Conservation (phyloP, 176 grass and related monocot species). For the Raddia distichophylla region DNA sequence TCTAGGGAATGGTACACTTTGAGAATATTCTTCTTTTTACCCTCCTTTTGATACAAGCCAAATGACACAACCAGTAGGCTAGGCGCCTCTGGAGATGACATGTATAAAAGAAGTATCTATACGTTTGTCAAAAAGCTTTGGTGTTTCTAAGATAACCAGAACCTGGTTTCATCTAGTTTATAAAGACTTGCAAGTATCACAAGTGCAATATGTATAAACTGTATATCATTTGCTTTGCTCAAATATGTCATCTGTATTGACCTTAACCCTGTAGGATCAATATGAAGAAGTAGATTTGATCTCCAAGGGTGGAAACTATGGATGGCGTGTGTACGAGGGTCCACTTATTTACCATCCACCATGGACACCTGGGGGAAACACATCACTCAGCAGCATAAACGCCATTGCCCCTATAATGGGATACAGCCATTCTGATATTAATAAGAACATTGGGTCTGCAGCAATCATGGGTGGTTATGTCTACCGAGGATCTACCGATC, state of each 20-base stretch:
- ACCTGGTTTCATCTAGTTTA: not conserved
- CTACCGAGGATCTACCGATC: slow-evolving; percentile 66
- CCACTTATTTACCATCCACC: slow-evolving; percentile 44
- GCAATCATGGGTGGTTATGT: slow-evolving; percentile 76
- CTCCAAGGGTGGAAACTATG: slow-evolving; percentile 79
- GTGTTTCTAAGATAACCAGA: not conserved
- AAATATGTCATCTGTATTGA: not conserved
- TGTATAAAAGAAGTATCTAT: too few species aligned
- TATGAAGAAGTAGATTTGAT: slow-evolving; percentile 73
- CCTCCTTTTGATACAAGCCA: too few species aligned
- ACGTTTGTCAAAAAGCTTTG: not conserved
- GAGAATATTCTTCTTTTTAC: too few species aligned
- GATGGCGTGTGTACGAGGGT: slow-evolving; percentile 71
- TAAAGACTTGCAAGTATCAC: not conserved
- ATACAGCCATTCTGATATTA: slow-evolving; percentile 60
- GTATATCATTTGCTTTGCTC: too few species aligned
- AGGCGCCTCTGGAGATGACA: too few species aligned
- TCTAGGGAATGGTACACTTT: too few species aligned
- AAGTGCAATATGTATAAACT: not conserved
- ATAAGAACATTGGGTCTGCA: slow-evolving; percentile 54
- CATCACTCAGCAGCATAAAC: slow-evolving; percentile 53
- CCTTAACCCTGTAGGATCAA: slow-evolving; percentile 49
- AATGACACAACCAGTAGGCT: too few species aligned
- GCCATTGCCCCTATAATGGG: slow-evolving; percentile 56
- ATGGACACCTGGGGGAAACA: slow-evolving; percentile 52